Evolutionary conservation across 805 yeast genomes (phyloP).

Genomic region (Starmerella vaccinii): DNA sequence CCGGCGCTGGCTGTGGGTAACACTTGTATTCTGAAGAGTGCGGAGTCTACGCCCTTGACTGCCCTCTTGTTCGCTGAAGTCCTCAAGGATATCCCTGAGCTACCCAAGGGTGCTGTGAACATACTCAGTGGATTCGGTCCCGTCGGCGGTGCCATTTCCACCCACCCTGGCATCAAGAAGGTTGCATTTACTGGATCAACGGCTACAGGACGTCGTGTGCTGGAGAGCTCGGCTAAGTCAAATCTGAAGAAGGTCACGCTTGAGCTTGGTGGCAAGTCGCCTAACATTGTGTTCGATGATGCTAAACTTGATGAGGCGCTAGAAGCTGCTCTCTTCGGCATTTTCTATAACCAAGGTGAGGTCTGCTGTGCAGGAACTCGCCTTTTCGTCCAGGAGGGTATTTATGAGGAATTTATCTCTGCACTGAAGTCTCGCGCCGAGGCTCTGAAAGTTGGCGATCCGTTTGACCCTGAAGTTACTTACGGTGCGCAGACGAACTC

Average conservation of each 20-base stretch:
- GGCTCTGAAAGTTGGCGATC: slow-evolving; percentile 56
- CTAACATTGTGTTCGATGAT: slow-evolving; percentile 77
- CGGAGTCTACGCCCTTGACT: slow-evolving; percentile 68
- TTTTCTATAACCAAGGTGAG: slow-evolving; percentile 89
- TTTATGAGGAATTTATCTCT: slow-evolving; percentile 62
- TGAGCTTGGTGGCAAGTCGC: slow-evolving; percentile 95
- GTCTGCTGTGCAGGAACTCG: slow-evolving; percentile 93
- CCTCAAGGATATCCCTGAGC: slow-evolving; percentile 52
- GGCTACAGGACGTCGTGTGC: slow-evolving; percentile 70
- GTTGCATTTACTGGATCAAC: slow-evolving; percentile 93
- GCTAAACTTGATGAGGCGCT: slow-evolving; percentile 72
- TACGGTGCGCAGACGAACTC: slow-evolving; percentile 88
- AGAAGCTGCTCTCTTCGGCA: slow-evolving; percentile 62
- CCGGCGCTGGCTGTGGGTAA: slow-evolving; percentile 79
- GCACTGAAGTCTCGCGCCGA: slow-evolving; percentile 47
- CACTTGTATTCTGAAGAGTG: slow-evolving; percentile 58
- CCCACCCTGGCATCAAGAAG: slow-evolving; percentile 61
- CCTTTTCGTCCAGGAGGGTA: slow-evolving; percentile 70
- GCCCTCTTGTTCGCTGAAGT: slow-evolving; percentile 47
- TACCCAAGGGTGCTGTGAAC: slow-evolving; percentile 69
- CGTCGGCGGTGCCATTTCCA: slow-evolving; percentile 54
- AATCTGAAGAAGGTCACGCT: slow-evolving; percentile 79
- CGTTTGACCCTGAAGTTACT: slow-evolving; percentile 60
- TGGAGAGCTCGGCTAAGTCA: slow-evolving; percentile 54
- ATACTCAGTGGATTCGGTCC: slow-evolving; percentile 61